Conservation (phyloP, 2,329 filamentous ascomycete species). For the Coniochaeta hoffmannii region DNA sequence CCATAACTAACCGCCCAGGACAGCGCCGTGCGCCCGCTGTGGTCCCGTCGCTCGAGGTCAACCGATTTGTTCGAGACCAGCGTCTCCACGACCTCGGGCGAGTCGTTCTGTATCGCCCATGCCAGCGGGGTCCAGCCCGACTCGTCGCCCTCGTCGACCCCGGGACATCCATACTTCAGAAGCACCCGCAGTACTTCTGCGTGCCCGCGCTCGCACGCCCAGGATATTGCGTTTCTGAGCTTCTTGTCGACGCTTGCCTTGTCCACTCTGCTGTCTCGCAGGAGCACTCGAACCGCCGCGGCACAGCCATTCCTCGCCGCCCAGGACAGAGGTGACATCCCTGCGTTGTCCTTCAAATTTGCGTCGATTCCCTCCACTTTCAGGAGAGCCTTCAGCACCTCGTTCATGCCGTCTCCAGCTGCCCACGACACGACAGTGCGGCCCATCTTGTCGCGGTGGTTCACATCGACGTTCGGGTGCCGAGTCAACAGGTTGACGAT, state of each 20-base stretch:
- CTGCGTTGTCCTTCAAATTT: slow-evolving; percentile 20
- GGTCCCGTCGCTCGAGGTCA: slow-evolving; percentile 22
- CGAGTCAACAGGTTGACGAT: slow-evolving; percentile 15
- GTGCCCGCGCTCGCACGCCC: slow-evolving; percentile 18
- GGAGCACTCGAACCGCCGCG: slow-evolving; percentile 16
- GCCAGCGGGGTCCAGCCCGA: slow-evolving; percentile 26
- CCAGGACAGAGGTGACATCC: slow-evolving; percentile 23
- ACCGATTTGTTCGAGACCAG: slow-evolving; percentile 22
- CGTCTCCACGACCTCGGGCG: slow-evolving; percentile 18
- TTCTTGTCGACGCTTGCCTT: slow-evolving; percentile 20
- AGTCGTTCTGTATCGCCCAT: slow-evolving; percentile 22
- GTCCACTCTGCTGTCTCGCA: slow-evolving; percentile 17
- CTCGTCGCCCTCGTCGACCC: slow-evolving; percentile 22
- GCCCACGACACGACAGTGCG: slow-evolving; percentile 27
- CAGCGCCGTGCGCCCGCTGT: slow-evolving; percentile 20
- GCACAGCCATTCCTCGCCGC: slow-evolving; percentile 20
- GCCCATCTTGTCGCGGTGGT: slow-evolving; percentile 21
- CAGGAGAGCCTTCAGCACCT: slow-evolving; percentile 17
- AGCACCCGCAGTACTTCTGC: slow-evolving; percentile 18
- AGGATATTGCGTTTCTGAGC: slow-evolving; percentile 23
- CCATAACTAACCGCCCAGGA: slow-evolving; percentile 27
- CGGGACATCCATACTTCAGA: slow-evolving; percentile 18
- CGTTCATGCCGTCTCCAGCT: slow-evolving; percentile 18
- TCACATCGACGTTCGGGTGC: slow-evolving; percentile 16
- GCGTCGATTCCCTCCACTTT: slow-evolving; percentile 15